These are phyloP conservation scores for Hypoxylon fragiforme DNA, from an alignment of 495 filamentous ascomycete species.

Conservation along the genomic window DNA sequence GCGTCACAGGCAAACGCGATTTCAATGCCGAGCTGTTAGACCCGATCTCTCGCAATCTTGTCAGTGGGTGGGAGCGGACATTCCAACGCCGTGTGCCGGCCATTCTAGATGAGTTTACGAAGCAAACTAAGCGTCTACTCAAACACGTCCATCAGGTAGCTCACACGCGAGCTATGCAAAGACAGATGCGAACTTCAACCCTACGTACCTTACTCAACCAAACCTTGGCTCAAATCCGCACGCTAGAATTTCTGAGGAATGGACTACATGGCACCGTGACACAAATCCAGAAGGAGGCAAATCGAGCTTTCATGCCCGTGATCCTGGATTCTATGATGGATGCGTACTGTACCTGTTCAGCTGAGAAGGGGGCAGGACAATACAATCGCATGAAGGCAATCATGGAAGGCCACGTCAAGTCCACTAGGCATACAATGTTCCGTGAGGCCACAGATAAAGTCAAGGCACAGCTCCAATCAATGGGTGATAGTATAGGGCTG, in stretches of 20 bases:
- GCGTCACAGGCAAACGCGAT: conserved; percentile 44
- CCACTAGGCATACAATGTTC: conserved; percentile 55
- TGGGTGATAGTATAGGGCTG: conserved; percentile 43
- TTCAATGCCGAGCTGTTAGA: conserved; percentile 56
- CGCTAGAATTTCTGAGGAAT: conserved; percentile 41
- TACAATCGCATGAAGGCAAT: conserved; percentile 58
- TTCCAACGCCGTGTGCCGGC: conserved; percentile 47
- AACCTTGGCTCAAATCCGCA: conserved; percentile 46
- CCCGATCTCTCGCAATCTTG: conserved; percentile 57
- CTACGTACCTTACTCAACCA: conserved; percentile 41
- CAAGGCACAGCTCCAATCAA: conserved; percentile 37
- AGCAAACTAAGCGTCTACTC: conserved; percentile 7
- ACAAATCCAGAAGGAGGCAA: conserved; percentile 57
- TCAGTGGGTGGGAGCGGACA: conserved; percentile 58
- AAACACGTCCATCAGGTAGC: conserved; percentile 46
- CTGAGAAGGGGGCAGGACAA: conserved; percentile 53
- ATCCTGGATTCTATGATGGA: conserved; percentile 51
- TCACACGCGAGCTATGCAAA: conserved; percentile 28
- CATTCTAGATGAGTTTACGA: conserved; percentile 24
- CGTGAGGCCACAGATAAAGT: conserved; percentile 49
- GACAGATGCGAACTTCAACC: conserved; percentile 20
- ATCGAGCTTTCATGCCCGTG: conserved; percentile 57
- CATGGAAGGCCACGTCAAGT: conserved; percentile 57
- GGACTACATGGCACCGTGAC: conserved; percentile 43
- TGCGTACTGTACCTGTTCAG: conserved; percentile 53